Evolutionary conservation across 2,329 filamentous ascomycete species (phyloP).

Genomic region (Nothophaeocryptopus gaeumannii): DNA sequence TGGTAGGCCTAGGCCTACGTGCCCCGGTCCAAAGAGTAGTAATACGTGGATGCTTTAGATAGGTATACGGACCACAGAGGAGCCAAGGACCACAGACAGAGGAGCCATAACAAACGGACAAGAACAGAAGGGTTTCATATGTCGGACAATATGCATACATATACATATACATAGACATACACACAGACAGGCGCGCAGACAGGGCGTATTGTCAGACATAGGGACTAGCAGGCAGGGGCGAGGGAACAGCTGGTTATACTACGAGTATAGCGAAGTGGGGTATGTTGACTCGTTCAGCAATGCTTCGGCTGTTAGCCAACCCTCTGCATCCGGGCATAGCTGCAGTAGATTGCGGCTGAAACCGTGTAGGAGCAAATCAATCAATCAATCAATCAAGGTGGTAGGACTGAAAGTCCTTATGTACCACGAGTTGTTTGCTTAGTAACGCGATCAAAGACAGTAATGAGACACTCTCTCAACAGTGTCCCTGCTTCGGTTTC

Average conservation of each 20-base stretch:
- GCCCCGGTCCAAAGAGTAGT: constrained; percentile 5
- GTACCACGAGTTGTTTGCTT: too few relatives aligned
- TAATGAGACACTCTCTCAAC: too few relatives aligned
- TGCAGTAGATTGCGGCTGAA: constrained; percentile 9
- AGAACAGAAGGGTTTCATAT: background rate
- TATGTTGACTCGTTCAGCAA: constrained; percentile 1
- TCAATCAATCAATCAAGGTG: too few relatives aligned
- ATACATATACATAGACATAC: too few relatives aligned
- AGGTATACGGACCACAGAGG: background rate
- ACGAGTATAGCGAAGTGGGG: constrained; percentile 12
- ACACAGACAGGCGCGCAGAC: background rate
- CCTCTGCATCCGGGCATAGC: constrained; percentile 13
- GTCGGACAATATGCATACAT: background rate
- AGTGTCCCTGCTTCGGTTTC: too few relatives aligned
- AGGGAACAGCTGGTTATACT: constrained; percentile 11
- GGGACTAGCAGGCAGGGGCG: background rate
- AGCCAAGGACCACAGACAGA: background rate
- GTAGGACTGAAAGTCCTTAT: too few relatives aligned
- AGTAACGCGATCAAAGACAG: too few relatives aligned
- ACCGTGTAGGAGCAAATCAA: constrained; percentile 11
- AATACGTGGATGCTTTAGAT: constrained; percentile 1
- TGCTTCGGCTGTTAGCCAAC: constrained; percentile 6
- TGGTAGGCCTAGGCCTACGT: constrained; percentile 4
- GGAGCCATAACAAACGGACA: background rate
- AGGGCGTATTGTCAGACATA: background rate